Base-by-base conservation (phyloP, 106 monocot genomes). In the Dactylorhiza incarnata region DNA sequence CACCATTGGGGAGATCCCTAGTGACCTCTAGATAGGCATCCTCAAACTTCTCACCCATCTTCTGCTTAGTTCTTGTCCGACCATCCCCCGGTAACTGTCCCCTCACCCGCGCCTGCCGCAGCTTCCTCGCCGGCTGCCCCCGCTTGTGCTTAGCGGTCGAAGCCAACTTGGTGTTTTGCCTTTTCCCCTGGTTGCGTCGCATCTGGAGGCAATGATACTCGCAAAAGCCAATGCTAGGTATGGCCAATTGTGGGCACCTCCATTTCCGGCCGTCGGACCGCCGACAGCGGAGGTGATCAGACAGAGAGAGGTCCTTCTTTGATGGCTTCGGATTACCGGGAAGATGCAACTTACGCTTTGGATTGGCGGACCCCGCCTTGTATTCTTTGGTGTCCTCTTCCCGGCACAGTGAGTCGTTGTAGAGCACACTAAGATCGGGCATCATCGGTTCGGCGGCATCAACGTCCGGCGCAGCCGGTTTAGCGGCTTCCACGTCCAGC, bases 1-100 rank as follows among this genome's bases (percentile, higher is more conserved):
- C 78, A 24, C 89, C 95, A 71, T 95, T 93, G 2, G 90, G 95
- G 13, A 96, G 84, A 10, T 86, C 69, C 69, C 73, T 74, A 51
- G 72, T 90, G 22, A 83, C 75, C 66, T 83, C 90, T 49, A 24
- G 6, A 50, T 67, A 1, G 19, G 49, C 8, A 48, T 55, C 15
- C 51, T 61, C 75, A 0, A 53, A 50, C 26, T 43, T 23, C 61
- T 61, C 81, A 61, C 53, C 78, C 73, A 49, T 46, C 74, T 74
- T 52, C 82, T 71, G 76, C 65, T 62, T 68, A 70, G 76, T 67
- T 61, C 81, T 51, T 54, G 72, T 50, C 56, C 69, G 15, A 44
- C 82, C 83, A 29, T 54, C 81, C 50, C 48, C 43, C 7, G 56
- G 70, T 0, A 26, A 6, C 51, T 55, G 66, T 16, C 62, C 72